Evolutionary conservation across 345 rosid species (phyloP).

Genomic region (Eucalyptus regnans): DNA sequence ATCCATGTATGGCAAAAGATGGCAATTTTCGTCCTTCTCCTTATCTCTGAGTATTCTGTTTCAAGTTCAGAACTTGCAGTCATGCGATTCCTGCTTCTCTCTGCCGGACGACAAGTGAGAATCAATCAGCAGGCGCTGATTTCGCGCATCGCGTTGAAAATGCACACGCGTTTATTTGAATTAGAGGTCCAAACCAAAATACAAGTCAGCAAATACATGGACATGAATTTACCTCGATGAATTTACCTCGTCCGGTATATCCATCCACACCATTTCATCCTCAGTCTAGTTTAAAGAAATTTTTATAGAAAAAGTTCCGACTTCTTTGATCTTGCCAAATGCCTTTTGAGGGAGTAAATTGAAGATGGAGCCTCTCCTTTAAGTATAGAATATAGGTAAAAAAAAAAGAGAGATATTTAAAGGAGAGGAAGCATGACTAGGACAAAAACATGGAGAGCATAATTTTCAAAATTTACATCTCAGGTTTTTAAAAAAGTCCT

Average conservation of each 20-base stretch:
- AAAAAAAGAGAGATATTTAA: no score
- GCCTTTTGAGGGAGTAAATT: not conserved
- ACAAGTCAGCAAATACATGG: not conserved
- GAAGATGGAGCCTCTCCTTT: not conserved
- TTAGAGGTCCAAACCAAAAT: not conserved
- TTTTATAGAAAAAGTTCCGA: not conserved
- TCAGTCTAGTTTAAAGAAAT: no score
- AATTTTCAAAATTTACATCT: not conserved
- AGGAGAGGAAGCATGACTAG: not conserved
- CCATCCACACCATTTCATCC: not conserved
- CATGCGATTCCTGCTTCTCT: not conserved
- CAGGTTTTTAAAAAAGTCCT: not conserved
- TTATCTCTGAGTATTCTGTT: not conserved
- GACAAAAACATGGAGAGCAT: not conserved
- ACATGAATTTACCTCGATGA: not conserved
- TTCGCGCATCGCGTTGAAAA: not conserved
- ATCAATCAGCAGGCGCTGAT: not conserved
- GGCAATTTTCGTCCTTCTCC: not conserved
- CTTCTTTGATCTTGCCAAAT: not conserved
- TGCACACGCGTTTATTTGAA: not conserved
- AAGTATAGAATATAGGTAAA: no score
- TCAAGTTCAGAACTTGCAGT: not conserved
- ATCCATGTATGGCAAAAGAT: not conserved
- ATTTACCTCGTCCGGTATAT: not conserved
- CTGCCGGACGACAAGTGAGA: not conserved